These are phyloP conservation scores for Corrigiola litoralis DNA, from an alignment of 179 eudicot genomes.

Conservation along the genomic window DNA sequence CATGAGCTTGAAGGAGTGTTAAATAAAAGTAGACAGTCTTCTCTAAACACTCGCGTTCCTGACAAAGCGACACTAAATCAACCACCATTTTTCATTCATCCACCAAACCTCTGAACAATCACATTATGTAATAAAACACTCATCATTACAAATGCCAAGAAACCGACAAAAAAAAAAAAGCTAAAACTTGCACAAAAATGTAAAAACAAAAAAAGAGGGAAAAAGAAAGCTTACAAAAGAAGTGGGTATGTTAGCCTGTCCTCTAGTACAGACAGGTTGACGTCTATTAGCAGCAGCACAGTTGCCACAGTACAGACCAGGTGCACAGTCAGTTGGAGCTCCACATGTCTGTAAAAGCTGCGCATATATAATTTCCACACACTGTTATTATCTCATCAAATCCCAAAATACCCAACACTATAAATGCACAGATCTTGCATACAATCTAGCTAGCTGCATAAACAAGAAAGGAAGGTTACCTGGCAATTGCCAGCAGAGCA, in stretches of 20 bases:
- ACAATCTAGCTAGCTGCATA: no score
- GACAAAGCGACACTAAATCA: no score
- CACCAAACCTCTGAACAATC: no score
- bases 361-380: not conserved
- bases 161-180: no score
- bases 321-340: conserved; percentile 71
- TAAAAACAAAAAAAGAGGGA: not conserved
- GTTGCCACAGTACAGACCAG: conserved; percentile 86
- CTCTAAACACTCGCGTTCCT: no score
- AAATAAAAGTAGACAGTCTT: no score
- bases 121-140: no score
- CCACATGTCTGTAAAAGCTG: conserved; percentile 81
- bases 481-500: conserved; percentile 79
- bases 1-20: no score
- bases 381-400: conserved; percentile 28
- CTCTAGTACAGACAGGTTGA: conserved; percentile 75
- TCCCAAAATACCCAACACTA: not conserved
- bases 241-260: conserved; percentile 70
- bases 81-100: no score
- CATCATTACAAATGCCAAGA: no score
- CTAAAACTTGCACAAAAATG: not conserved
- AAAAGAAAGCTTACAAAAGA: conserved; percentile 49
- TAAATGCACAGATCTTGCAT: conserved; percentile 32
- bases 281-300: conserved; percentile 58
- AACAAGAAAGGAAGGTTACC: conserved; percentile 34